Conservation (phyloP, 805 yeast genomes). For the Metschnikowia henanensis region DNA sequence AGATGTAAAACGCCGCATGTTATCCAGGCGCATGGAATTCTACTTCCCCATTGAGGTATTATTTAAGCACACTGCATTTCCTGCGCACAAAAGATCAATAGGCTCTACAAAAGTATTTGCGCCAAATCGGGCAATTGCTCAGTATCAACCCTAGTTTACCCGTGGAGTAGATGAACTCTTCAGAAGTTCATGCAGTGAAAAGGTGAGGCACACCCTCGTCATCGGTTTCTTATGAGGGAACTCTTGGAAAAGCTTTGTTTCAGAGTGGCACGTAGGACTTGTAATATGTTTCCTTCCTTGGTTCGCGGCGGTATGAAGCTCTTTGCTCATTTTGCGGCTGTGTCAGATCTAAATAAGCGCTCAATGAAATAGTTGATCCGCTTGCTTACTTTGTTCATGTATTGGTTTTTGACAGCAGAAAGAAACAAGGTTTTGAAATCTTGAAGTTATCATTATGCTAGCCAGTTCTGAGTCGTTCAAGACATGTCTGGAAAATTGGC, state of each 20-base stretch:
- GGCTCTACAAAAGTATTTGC: not conserved
- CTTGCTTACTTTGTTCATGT: not conserved
- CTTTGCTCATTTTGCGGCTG: not conserved
- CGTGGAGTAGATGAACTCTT: too few relatives aligned
- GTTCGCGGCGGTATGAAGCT: not conserved
- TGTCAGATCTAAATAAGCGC: not conserved
- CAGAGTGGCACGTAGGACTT: not conserved
- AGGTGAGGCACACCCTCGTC: not conserved
- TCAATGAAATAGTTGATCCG: not conserved
- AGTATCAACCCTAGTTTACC: not conserved
- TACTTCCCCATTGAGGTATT: not conserved
- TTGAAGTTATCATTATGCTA: not conserved
- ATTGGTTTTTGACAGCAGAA: not conserved
- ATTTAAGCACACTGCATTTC: not conserved
- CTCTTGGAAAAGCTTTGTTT: too few relatives aligned
- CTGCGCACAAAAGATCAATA: not conserved
- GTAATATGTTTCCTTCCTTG: not conserved
- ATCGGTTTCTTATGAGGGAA: too few relatives aligned
- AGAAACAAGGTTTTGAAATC: not conserved
- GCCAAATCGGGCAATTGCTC: not conserved
- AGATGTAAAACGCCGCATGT: conserved; percentile 4
- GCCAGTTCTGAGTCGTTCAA: not conserved
- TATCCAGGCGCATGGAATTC: conserved; percentile 4
- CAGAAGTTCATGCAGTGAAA: too few relatives aligned
- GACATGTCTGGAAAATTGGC: not conserved